phyloP scores from a whole-genome alignment of 2,329 filamentous ascomycete genomes.

The Lachnellula arida region DNA sequence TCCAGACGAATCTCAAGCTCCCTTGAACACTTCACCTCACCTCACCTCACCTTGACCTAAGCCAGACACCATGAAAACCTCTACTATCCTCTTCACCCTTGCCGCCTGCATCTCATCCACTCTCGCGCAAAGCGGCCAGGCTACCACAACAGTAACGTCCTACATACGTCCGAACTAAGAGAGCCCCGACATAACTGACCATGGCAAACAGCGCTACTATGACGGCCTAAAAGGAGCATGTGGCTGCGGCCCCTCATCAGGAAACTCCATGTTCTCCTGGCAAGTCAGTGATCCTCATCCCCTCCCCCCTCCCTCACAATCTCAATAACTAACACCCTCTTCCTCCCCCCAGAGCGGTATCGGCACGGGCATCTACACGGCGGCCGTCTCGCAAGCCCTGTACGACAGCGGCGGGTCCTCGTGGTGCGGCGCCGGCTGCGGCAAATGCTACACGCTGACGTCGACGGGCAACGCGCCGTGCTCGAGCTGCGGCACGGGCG shows the following conservation, averaged over 20 bases:
- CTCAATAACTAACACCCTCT: background rate
- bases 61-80: background rate
- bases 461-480: slow-evolving; percentile 27
- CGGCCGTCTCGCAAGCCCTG: slow-evolving; percentile 25
- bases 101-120: background rate
- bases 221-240: slow-evolving; percentile 32
- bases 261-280: slow-evolving; percentile 25
- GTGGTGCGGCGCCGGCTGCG: slow-evolving; percentile 31
- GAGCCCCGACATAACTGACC: background rate
- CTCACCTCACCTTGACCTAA: background rate
- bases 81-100: background rate
- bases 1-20: background rate
- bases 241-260: slow-evolving; percentile 28
- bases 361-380: slow-evolving; percentile 21
- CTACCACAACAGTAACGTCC: background rate
- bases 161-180: background rate
- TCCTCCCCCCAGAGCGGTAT: slow-evolving; percentile 4
- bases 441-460: slow-evolving; percentile 29
- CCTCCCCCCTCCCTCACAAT: background rate
- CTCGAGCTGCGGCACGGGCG: slow-evolving; percentile 22
- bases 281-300: slow-evolving; percentile 16
- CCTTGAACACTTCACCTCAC: background rate
- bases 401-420: slow-evolving; percentile 14
- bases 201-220: slow-evolving; percentile 30
- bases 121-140: background rate